Base-by-base conservation (phyloP, 192 early-diverging fungal species). In the Coemansia sp. region DNA sequence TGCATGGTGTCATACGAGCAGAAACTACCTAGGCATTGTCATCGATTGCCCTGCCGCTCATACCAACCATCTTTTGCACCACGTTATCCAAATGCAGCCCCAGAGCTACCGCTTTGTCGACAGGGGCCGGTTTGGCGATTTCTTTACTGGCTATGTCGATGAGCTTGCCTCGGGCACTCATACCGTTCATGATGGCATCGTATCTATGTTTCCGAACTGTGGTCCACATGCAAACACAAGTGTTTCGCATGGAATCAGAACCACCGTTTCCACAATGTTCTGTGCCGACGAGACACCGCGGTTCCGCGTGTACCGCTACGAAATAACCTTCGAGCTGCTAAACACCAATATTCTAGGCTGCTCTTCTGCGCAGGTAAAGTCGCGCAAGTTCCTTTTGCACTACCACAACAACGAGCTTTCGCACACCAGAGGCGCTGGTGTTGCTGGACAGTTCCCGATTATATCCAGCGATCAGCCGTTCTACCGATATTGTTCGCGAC, bases 251-350 rank as follows among this genome's bases (percentile, higher is more conserved):
- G 80, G 80, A 2, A 77, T 82, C 12, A 58, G 62, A 10, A 77
- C 72, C 11, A 77, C 80, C 13, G 71, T 82, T 2, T 77, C 80
- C 4, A 48, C 63, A 16, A 77, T 82, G 75, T 82, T 82, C 46
- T 82, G 80, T 49, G 39, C 72, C 0, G 75, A 82, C 41, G 75
- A 77, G 36, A 77, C 71, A 5, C 66, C 71, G 3, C 45, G 41
- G 6, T 65, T 65, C 42, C 67, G 61, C 6, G 68, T 77, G 10
- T 82, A 82, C 46, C 74, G 75, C 32, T 82, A 77, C 63, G 71
- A 77, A 40, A 72, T 82, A 11, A 65, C 74, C 8, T 74, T 82
- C 39, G 68, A 82, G 62, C 36, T 82, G 19, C 19, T 77, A 7
- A 67, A 71, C 42, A 8, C 62, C 3, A 52, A 61, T n/a, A 41